Base-by-base conservation (phyloP, 2,329 filamentous ascomycete genomes). In the Dendryphion nanum region DNA sequence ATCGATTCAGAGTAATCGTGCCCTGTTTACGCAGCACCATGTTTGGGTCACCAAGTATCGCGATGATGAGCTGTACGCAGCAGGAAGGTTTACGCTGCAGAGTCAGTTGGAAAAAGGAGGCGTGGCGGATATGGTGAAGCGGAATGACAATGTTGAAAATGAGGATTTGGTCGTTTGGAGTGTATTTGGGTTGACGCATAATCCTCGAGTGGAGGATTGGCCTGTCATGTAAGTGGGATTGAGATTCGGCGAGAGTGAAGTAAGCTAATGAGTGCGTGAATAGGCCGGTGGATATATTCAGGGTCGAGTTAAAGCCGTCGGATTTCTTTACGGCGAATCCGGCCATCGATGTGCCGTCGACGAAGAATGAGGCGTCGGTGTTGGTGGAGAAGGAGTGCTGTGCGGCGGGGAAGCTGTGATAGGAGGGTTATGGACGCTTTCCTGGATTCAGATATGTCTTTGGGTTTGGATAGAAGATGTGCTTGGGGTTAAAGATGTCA, bases 281-380 rank as follows among this genome's bases (percentile, higher is more conserved):
- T 18, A 39, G 31, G 69, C 73, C 73, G 0, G 61, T 66, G 2
- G 73, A 76, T 44, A 72, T 72, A 24, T 68, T 73, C 44, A 65
- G 70, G 44, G 47, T 77, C 4, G 61, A 70, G 18, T 61, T 77
- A 37, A 67, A 71, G 28, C 75, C 76, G 0, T 64, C 68, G 7
- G 74, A 79, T 47, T 78, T 79, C 65, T 79, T 78, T 45, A 67
- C 66, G 2, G 65, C 58, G 19, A 79, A 78, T 35, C 75, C 76
- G 0, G 69, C 71, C 4, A 68, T 78, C 35, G 75, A 78, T 58
- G 73, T 79, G 16, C 74, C 75, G 2, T 55, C 51, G 6, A 45
- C 41, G n/a, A 61, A 56, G 52, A 65, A 65, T 10, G 26, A 47
- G 6, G 49, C 59, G 1, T 53, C 46, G 20, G 57, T 64, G 19